phyloP scores from a whole-genome alignment of 2,329 filamentous ascomycete species.

The Neonectria neomacrospora region DNA sequence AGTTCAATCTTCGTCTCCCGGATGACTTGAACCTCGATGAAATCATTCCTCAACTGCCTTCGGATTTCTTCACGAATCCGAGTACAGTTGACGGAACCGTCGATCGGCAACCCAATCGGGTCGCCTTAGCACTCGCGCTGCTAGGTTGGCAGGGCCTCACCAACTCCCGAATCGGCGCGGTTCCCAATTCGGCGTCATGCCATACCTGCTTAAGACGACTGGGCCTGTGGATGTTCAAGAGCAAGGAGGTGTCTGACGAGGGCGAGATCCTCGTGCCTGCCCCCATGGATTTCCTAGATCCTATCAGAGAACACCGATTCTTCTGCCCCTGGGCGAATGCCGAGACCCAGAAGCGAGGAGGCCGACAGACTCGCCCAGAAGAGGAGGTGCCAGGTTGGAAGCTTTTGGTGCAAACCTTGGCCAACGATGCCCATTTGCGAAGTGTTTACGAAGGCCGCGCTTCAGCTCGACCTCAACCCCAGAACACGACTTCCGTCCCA shows the following conservation, averaged over 20 bases:
- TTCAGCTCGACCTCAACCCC: constrained; percentile 28
- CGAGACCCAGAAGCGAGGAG: constrained; percentile 63
- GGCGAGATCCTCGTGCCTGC: constrained; percentile 66
- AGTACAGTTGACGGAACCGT: constrained; percentile 46
- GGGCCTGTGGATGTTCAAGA: constrained; percentile 93
- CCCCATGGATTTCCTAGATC: constrained; percentile 75
- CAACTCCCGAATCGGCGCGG: constrained; percentile 64
- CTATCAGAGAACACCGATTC: constrained; percentile 78
- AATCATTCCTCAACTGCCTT: constrained; percentile 61
- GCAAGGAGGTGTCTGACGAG: constrained; percentile 70
- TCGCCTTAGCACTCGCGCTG: constrained; percentile 75
- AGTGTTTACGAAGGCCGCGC: constrained; percentile 49
- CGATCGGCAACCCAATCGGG: constrained; percentile 59
- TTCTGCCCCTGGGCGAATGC: constrained; percentile 85
- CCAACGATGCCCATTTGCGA: constrained; percentile 68
- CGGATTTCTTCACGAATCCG: constrained; percentile 64
- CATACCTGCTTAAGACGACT: constrained; percentile 87
- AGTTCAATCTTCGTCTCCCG: constrained; percentile 70
- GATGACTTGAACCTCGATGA: constrained; percentile 62
- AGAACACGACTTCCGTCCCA: constrained; percentile 29
- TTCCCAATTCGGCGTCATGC: constrained; percentile 81
- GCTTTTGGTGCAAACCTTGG: constrained; percentile 63
- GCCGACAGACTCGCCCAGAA: constrained; percentile 48
- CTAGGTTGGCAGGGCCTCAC: constrained; percentile 80
- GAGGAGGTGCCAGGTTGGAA: constrained; percentile 64